These are phyloP conservation scores for Umbelopsis sp. DNA, from an alignment of 192 early-diverging fungal species.

Conservation along the genomic window DNA sequence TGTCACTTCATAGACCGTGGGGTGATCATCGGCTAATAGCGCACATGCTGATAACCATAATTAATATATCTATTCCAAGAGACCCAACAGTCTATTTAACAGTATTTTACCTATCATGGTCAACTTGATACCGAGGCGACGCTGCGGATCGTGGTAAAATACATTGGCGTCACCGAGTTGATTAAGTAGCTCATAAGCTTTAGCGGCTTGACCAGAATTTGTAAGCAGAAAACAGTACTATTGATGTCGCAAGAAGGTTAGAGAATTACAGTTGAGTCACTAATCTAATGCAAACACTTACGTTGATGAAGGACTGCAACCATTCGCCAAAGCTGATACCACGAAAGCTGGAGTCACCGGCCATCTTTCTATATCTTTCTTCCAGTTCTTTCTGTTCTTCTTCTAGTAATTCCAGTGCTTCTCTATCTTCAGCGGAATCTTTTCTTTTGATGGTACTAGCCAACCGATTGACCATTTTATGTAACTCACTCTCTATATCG, in stretches of 20 bases:
- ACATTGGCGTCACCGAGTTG: conserved; percentile 59
- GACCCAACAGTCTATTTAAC: neutral
- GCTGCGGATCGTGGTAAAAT: conserved; percentile 55
- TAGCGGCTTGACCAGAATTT: conserved; percentile 50
- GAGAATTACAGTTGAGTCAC: neutral
- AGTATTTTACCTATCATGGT: conserved; percentile 60
- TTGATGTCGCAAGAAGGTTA: neutral
- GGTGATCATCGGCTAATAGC: conserved; percentile 28
- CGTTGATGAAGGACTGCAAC: conserved; percentile 67
- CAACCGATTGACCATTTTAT: conserved; percentile 31
- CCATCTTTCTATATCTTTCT: conserved; percentile 36
- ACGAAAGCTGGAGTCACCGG: conserved; percentile 37
- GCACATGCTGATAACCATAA: conserved; percentile 37
- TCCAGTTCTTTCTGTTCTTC: conserved; percentile 27
- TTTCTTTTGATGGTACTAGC: neutral
- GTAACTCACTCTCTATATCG: conserved; percentile 19
- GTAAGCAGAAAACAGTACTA: conserved; percentile 62
- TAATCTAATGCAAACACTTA: conserved; percentile 23
- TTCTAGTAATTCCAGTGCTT: conserved; percentile 25
- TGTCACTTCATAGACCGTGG: conserved; percentile 34
- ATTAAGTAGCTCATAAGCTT: conserved; percentile 61
- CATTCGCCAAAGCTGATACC: conserved; percentile 57
- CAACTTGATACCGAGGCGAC: conserved; percentile 42
- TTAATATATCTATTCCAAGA: neutral
- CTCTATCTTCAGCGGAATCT: conserved; percentile 28